Evolutionary conservation across 2,329 filamentous ascomycete species (phyloP).

Genomic region (Colletotrichum lindemuthianum): DNA sequence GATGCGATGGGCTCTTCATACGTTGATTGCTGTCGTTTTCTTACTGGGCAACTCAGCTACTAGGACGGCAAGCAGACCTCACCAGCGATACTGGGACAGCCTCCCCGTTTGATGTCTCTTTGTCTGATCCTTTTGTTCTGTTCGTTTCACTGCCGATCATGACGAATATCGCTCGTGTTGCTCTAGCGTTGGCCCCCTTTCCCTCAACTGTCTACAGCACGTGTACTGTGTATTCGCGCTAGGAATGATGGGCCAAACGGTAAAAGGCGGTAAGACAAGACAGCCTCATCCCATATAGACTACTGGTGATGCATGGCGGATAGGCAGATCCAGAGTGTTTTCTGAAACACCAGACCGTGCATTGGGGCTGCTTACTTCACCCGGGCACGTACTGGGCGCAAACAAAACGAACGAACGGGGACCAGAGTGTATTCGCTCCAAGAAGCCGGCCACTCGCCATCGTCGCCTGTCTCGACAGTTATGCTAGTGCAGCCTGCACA

Average conservation of each 20-base stretch:
- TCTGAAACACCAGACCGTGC: slow-evolving; percentile 31
- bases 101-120: background rate
- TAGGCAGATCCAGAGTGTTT: slow-evolving; percentile 2
- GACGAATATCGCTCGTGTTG: too few species aligned
- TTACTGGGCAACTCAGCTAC: too few species aligned
- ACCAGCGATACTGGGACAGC: too few species aligned
- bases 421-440: background rate
- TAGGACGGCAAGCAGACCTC: too few species aligned
- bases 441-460: background rate
- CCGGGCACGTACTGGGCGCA: too few species aligned
- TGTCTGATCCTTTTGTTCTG: background rate
- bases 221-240: background rate
- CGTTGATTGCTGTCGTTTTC: too few species aligned
- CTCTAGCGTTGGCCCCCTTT: background rate
- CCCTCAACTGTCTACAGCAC: background rate
- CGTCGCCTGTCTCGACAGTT: too few species aligned
- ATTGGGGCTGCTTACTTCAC: slow-evolving; percentile 8
- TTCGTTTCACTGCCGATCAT: background rate
- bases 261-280: slow-evolving; percentile 22
- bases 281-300: background rate
- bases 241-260: slow-evolving; percentile 12
- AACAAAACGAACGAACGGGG: background rate
- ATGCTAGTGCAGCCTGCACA: too few species aligned
- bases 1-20: too few species aligned
- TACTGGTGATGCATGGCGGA: slow-evolving; percentile 18